phyloP scores from a whole-genome alignment of 1,139 yeast species.

The Suhomyces anneliseae region DNA sequence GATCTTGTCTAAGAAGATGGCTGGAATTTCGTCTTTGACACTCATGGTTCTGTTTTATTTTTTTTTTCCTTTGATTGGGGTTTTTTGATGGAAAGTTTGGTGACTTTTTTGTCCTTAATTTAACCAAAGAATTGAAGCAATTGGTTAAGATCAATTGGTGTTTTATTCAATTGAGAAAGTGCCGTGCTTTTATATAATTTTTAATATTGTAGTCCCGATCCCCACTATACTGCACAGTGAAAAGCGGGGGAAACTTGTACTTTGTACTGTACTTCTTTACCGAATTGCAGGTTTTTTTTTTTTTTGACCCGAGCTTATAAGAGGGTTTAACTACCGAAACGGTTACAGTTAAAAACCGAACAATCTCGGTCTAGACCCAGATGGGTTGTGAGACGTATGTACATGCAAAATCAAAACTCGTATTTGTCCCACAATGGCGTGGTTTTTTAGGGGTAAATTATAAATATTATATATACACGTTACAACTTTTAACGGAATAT shows the following conservation, averaged over 20 bases:
- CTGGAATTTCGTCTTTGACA: conserved; percentile 45
- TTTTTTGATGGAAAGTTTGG: no score
- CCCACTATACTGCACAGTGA: conserved; percentile 1
- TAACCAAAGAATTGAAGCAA: not conserved
- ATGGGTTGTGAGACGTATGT: no score
- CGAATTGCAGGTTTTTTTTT: not conserved
- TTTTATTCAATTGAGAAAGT: not conserved
- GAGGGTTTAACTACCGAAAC: no score
- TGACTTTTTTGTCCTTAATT: no score
- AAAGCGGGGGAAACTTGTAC: conserved; percentile 2
- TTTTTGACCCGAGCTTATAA: no score
- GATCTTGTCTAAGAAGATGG: conserved; percentile 42
- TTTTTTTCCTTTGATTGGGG: no score
- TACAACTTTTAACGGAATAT: no score
- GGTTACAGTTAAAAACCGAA: no score
- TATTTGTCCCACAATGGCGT: no score
- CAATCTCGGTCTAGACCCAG: no score
- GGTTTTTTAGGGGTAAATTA: not conserved
- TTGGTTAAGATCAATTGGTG: not conserved
- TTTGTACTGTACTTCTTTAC: not conserved
- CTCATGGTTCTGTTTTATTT: conserved; percentile 20
- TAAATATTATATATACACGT: not conserved
- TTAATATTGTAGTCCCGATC: not conserved
- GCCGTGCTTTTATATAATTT: not conserved
- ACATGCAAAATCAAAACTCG: no score